Evolutionary conservation across 179 eudicot species (phyloP), one percentile per base, ranked within the genome.

Genomic region (Carnegiea gigantea): DNA sequence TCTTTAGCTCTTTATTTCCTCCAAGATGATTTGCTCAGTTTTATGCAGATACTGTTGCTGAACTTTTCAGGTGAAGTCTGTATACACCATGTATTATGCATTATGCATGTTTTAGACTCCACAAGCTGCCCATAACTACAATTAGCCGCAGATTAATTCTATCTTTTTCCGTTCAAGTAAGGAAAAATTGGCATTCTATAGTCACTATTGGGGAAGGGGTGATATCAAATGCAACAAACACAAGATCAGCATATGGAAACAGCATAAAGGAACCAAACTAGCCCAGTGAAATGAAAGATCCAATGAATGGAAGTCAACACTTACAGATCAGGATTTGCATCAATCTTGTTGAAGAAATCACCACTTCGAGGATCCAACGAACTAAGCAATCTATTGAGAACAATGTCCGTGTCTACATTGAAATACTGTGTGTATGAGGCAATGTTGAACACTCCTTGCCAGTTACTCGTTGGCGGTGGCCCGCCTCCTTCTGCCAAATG

Each of bases 261-360:
- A 67, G 71, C 20, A 28, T 5, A 0, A 67, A 13, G 73, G 23
- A 36, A 70, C 73, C 46, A 70, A 70, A 70, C 13, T 28, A 67
- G 72, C 40, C 12, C 11, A 48, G 21, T 38, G 67, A 33, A 28
- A 10, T 46, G 24, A 46, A 26, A 70, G 43, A 51, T 59, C 60
- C 60, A 62, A 72, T 8, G 48, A 67, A 78, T 15, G 48, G 44
- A 64, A 81, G 48, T 14, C 13, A 28, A 70, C 85, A 91, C 98
- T 94, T 85, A 92, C 99, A 96, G 95, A 87, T 96, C 98, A 77
- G 99, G 99, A 79, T 96, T 96, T 51, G 93, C 92, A 40, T 94
- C 98, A 73, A 94, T 94, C 85, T 94, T 96, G 89, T 86, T 88
- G 88, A 94, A 91, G 89, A 94, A 96, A 84, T 96, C 98, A 81